A percentile compares a stretch with the other conserved stretches of the same genome.
phyloP scores from a whole-genome alignment of 1,284 basidiomycete genomes.

The Moesziomyces sp. region DNA sequence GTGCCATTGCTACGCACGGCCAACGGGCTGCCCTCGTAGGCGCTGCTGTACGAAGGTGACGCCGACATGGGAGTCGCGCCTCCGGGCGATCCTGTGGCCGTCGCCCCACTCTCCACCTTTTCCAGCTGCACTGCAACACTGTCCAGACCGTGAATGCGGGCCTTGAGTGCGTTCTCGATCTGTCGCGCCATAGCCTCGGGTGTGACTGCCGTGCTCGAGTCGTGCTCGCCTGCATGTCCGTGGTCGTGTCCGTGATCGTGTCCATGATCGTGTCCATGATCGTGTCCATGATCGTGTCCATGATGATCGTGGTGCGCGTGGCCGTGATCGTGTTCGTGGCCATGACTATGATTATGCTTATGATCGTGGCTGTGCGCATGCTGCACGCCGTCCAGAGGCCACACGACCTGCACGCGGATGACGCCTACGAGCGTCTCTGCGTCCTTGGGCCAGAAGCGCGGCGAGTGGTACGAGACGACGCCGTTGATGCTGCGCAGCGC shows the following conservation, averaged over 20 bases:
- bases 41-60: slow-evolving; percentile 28
- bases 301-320: slow-evolving; percentile 71
- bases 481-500: slow-evolving; percentile 79
- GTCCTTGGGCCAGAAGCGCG: slow-evolving; percentile 97
- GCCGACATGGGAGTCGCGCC: slow-evolving; percentile 25
- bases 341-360: neutral
- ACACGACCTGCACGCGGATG: slow-evolving; percentile 71
- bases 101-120: slow-evolving; percentile 1
- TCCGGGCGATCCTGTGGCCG: slow-evolving; percentile 3
- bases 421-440: slow-evolving; percentile 84
- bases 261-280: slow-evolving; percentile 63
- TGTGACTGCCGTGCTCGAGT: slow-evolving; percentile 1
- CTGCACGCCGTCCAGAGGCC: slow-evolving; percentile 68
- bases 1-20: slow-evolving; percentile 6
- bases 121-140: slow-evolving; percentile 59
- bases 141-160: slow-evolving; percentile 54
- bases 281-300: slow-evolving; percentile 71
- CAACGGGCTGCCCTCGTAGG: slow-evolving; percentile 19
- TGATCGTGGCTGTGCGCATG: slow-evolving; percentile 7
- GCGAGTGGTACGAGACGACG: slow-evolving; percentile 80
- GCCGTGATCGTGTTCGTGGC: slow-evolving; percentile 46
- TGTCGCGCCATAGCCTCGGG: slow-evolving; percentile 48
- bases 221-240: slow-evolving; percentile 53
- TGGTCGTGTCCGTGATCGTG: slow-evolving; percentile 71
- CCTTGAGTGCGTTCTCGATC: slow-evolving; percentile 52